phyloP scores from a whole-genome alignment of 495 filamentous ascomycete species.

The Parathielavia appendiculata region DNA sequence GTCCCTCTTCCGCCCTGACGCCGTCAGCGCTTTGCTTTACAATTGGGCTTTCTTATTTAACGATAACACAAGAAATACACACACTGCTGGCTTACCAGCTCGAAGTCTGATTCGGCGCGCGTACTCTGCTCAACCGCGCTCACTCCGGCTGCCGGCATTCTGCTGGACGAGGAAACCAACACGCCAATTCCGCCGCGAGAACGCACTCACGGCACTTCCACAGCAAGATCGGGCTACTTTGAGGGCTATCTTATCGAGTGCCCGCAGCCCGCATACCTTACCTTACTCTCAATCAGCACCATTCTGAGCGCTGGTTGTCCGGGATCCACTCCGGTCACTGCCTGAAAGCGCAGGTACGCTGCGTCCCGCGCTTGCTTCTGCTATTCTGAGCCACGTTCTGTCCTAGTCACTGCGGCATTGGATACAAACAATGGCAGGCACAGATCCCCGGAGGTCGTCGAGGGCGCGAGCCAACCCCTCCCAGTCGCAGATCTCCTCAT shows the following conservation, averaged over 20 bases:
- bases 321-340: not conserved
- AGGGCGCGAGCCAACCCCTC: conserved; percentile 80
- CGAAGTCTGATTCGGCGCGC: not conserved
- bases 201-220: not conserved
- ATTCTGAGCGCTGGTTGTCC: not conserved
- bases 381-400: conserved; percentile 18
- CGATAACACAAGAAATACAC: not conserved
- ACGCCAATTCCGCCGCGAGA: too few species aligned
- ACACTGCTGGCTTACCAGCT: not conserved
- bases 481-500: conserved; percentile 71
- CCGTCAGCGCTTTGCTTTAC: not conserved
- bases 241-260: not conserved
- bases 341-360: conserved; percentile 3
- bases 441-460: conserved; percentile 82
- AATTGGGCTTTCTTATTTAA: not conserved
- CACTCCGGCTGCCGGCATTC: not conserved
- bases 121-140: not conserved
- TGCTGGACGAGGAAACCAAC: not conserved
- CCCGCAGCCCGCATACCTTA: too few species aligned
- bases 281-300: not conserved
- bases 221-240: not conserved
- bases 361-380: conserved; percentile 13
- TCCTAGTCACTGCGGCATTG: conserved; percentile 25
- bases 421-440: conserved; percentile 46
- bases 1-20: not conserved